These are phyloP conservation scores for Calonectria henricotiae DNA, from an alignment of 2,329 filamentous ascomycete genomes.

Conservation along the genomic window DNA sequence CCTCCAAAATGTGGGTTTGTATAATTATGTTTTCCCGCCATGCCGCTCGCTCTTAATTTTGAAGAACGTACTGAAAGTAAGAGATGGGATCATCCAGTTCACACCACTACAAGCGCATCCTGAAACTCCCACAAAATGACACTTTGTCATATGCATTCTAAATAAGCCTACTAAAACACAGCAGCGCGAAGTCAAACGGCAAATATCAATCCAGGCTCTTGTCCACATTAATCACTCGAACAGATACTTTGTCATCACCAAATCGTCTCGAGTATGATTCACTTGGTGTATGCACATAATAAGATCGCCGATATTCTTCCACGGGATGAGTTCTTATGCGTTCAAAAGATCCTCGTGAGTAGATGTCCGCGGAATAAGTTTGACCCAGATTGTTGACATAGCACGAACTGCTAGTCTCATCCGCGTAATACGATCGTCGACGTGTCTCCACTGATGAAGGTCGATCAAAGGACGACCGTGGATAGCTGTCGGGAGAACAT, in stretches of 20 bases:
- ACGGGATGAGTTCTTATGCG: background rate
- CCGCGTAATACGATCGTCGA: background rate
- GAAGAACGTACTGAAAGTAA: background rate
- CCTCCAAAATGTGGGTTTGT: background rate
- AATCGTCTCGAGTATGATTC: conserved; percentile 4
- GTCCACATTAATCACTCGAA: conserved; percentile 2
- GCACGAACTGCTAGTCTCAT: background rate
- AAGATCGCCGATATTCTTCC: background rate
- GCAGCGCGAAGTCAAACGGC: background rate
- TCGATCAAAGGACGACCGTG: background rate
- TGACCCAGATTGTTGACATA: background rate
- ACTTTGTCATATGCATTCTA: background rate
- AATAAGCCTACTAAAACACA: background rate
- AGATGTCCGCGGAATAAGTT: background rate
- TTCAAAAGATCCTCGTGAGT: conserved; percentile 11
- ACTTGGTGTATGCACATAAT: background rate
- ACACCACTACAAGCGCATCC: background rate
- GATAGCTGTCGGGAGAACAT: background rate
- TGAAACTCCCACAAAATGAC: background rate
- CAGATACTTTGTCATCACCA: background rate
- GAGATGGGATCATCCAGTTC: background rate
- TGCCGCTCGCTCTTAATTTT: background rate
- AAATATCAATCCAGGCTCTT: background rate
- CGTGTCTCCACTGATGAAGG: background rate
- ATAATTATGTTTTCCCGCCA: background rate